phyloP scores from a whole-genome alignment of 352 stramenopile species.

The Phytophthora ohioensis region DNA sequence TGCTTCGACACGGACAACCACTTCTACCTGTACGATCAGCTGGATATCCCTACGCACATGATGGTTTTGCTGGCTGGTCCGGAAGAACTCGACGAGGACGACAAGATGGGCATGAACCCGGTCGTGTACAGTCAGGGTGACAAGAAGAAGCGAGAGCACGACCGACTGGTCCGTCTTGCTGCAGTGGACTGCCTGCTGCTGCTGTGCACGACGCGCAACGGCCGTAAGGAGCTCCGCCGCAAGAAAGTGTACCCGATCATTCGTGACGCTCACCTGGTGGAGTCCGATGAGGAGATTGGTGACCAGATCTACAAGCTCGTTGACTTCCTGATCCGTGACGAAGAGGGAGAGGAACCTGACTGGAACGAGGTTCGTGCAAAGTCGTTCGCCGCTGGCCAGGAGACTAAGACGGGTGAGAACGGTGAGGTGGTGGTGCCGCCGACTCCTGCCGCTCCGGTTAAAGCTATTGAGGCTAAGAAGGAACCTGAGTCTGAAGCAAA shows the following conservation, averaged over 20 bases:
- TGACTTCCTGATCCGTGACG: slow-evolving; percentile 88
- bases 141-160: slow-evolving; percentile 88
- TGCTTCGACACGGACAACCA: slow-evolving; percentile 91
- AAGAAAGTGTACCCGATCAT: slow-evolving; percentile 91
- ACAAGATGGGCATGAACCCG: slow-evolving; percentile 85
- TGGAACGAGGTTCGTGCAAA: slow-evolving; percentile 81
- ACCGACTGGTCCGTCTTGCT: slow-evolving; percentile 73
- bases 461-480: slow-evolving; percentile 27
- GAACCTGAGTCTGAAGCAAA: slow-evolving; percentile 31
- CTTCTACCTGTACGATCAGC: slow-evolving; percentile 89
- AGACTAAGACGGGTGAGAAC: slow-evolving; percentile 47
- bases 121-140: slow-evolving; percentile 76
- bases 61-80: slow-evolving; percentile 78
- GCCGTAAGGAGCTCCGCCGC: slow-evolving; percentile 77
- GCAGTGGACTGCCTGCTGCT: slow-evolving; percentile 81
- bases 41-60: slow-evolving; percentile 86
- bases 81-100: slow-evolving; percentile 78
- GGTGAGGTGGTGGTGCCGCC: slow-evolving; percentile 30
- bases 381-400: slow-evolving; percentile 63
- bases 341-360: slow-evolving; percentile 87
- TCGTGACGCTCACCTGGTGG: slow-evolving; percentile 82
- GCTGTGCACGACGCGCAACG: slow-evolving; percentile 81
- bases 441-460: slow-evolving; percentile 20
- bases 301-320: slow-evolving; percentile 92
- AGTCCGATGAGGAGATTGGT: slow-evolving; percentile 82